A percentile compares a stretch with the other conserved stretches of the same genome.
Evolutionary conservation across 805 yeast species (phyloP).

Genomic region (Candida coquimbonensis): DNA sequence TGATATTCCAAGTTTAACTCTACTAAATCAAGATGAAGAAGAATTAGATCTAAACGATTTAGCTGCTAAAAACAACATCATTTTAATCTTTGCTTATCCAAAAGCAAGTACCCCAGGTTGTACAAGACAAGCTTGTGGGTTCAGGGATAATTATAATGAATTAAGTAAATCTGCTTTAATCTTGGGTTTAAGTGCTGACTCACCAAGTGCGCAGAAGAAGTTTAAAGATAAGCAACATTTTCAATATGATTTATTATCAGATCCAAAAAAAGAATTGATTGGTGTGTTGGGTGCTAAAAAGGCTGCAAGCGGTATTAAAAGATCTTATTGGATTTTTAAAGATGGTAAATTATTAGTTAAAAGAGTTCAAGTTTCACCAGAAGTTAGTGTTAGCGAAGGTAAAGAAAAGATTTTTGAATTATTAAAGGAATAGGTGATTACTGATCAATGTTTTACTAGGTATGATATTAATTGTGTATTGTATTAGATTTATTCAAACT

Average conservation of each 20-base stretch:
- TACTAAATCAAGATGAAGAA: constrained; percentile 65
- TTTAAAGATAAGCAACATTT: constrained; percentile 69
- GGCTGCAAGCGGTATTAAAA: constrained; percentile 62
- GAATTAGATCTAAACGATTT: constrained; percentile 42
- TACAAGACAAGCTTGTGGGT: constrained; percentile 90
- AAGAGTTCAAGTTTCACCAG: constrained; percentile 40
- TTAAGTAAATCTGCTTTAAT: constrained; percentile 53
- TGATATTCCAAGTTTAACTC: constrained; percentile 53
- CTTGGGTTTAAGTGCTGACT: constrained; percentile 78
- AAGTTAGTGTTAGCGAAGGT: constrained; percentile 52
- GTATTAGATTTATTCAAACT: constrained; percentile 6
- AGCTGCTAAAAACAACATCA: constrained; percentile 34
- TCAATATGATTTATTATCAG: constrained; percentile 70
- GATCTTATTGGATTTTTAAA: constrained; percentile 90
- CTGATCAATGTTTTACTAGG: background rate
- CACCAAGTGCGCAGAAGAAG: constrained; percentile 68
- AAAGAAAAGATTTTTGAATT: constrained; percentile 46
- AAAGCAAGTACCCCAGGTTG: constrained; percentile 95
- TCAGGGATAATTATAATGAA: constrained; percentile 55
- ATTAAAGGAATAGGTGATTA: background rate
- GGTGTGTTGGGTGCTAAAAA: constrained; percentile 79
- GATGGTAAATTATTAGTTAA: constrained; percentile 56
- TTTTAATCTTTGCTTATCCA: constrained; percentile 74
- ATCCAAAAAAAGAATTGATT: constrained; percentile 64
- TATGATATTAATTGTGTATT: no score